Percentiles rank a stretch among this genome's conserved stretches.
These are phyloP conservation scores for Fusarium beomiforme DNA, from an alignment of 2,329 filamentous ascomycete species.

Conservation along the genomic window DNA sequence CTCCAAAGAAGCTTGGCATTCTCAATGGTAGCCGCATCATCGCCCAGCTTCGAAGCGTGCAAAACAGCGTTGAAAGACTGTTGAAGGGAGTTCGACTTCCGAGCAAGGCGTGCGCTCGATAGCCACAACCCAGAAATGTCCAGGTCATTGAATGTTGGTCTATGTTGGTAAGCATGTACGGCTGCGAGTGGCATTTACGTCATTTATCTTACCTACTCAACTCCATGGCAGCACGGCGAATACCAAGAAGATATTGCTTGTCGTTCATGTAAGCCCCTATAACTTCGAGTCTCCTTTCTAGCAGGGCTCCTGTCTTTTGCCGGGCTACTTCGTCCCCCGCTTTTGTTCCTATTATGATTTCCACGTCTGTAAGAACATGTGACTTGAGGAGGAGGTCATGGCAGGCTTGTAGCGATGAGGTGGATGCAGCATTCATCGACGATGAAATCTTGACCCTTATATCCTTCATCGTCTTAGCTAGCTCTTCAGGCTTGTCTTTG, in stretches of 20 bases:
- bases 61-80: constrained; percentile 95
- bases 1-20: constrained; percentile 94
- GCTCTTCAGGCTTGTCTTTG: constrained; percentile 59
- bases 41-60: constrained; percentile 84
- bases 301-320: constrained; percentile 45
- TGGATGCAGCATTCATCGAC: constrained; percentile 79
- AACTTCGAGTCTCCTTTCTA: constrained; percentile 84
- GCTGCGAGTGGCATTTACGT: neutral
- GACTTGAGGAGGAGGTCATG: constrained; percentile 88
- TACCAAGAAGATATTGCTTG: constrained; percentile 91
- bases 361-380: constrained; percentile 88
- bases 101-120: constrained; percentile 82
- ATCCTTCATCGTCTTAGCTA: constrained; percentile 66
- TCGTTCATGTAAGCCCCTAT: constrained; percentile 90
- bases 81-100: constrained; percentile 84
- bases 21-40: constrained; percentile 90
- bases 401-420: constrained; percentile 82
- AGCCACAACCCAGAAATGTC: constrained; percentile 90
- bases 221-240: constrained; percentile 89
- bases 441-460: constrained; percentile 77
- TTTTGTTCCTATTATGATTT: constrained; percentile 71
- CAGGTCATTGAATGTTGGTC: constrained; percentile 70
- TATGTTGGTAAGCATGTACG: constrained; percentile 39
- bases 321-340: constrained; percentile 54
- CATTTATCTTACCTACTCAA: constrained; percentile 68